Evolutionary conservation across 768 basidiomycete genomes (phyloP).

Genomic region (Tephrocybe sp.): DNA sequence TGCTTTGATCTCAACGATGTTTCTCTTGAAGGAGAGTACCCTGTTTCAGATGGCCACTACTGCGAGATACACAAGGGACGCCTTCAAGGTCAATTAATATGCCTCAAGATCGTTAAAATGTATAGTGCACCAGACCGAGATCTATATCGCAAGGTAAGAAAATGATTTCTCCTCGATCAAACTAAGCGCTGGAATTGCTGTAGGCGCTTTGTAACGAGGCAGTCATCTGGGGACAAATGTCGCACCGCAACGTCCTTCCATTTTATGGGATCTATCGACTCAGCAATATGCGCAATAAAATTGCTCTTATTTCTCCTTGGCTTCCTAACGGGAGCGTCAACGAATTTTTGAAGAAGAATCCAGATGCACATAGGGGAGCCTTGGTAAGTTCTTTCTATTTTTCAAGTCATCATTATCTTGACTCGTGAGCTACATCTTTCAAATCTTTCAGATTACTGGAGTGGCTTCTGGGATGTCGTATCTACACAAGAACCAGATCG

Average conservation of each 20-base stretch:
- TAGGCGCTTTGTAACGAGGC: constrained; percentile 2
- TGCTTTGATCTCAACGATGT: neutral
- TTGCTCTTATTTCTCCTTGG: constrained; percentile 9
- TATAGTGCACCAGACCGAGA: neutral
- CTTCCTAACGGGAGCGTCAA: constrained; percentile 1
- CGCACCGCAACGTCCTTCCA: constrained; percentile 6
- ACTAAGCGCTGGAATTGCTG: neutral
- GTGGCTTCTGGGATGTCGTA: constrained; percentile 3
- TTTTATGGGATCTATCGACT: constrained; percentile 5
- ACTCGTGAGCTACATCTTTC: no score
- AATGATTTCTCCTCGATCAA: neutral
- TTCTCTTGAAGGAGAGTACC: neutral
- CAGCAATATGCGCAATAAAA: neutral
- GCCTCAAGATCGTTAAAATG: constrained; percentile 1
- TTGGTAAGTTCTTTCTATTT: neutral
- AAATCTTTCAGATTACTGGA: neutral
- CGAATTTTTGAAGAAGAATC: constrained; percentile 1
- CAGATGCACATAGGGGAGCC: neutral
- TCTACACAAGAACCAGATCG: neutral
- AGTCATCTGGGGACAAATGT: constrained; percentile 4
- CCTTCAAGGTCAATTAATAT: neutral
- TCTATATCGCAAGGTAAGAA: neutral
- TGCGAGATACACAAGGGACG: constrained; percentile 3
- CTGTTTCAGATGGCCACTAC: neutral
- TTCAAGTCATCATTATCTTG: no score